phyloP scores from a whole-genome alignment of 2,329 filamentous ascomycete species.

The Paramyrothecium sp. region DNA sequence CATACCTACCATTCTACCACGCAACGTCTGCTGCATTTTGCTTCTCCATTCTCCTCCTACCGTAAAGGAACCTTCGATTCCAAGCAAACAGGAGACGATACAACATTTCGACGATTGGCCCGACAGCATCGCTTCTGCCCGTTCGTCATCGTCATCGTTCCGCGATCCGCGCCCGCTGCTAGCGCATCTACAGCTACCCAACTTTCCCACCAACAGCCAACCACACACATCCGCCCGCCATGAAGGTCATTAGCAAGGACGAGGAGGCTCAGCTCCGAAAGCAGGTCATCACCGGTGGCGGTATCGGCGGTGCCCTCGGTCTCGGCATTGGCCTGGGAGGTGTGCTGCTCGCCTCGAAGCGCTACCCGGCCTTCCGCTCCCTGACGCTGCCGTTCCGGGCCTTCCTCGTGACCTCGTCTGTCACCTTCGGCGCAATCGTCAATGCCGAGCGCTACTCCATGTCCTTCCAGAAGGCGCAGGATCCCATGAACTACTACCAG shows the following conservation, averaged over 20 bases:
- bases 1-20: too few relatives aligned
- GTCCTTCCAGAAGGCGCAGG: slow-evolving; percentile 66
- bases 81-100: too few relatives aligned
- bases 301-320: slow-evolving; percentile 69
- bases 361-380: slow-evolving; percentile 74
- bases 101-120: too few relatives aligned
- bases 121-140: too few relatives aligned
- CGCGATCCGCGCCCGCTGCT: too few relatives aligned
- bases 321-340: slow-evolving; percentile 64
- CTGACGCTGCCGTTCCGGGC: slow-evolving; percentile 88
- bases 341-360: slow-evolving; percentile 64
- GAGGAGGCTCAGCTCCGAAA: slow-evolving; percentile 85
- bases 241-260: slow-evolving; percentile 96
- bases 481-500: slow-evolving; percentile 66
- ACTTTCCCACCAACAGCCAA: too few relatives aligned
- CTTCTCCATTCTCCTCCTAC: too few relatives aligned
- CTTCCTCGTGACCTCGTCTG: slow-evolving; percentile 81
- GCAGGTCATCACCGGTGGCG: slow-evolving; percentile 75
- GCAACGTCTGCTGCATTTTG: background rate
- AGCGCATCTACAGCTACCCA: too few relatives aligned
- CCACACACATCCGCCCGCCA: slow-evolving; percentile 32
- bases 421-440: slow-evolving; percentile 86
- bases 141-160: too few relatives aligned
- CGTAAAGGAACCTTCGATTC: too few relatives aligned
- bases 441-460: slow-evolving; percentile 71